These are phyloP conservation scores for Euryodendron excelsum DNA, from an alignment of 148 eudicot species.

Conservation along the genomic window DNA sequence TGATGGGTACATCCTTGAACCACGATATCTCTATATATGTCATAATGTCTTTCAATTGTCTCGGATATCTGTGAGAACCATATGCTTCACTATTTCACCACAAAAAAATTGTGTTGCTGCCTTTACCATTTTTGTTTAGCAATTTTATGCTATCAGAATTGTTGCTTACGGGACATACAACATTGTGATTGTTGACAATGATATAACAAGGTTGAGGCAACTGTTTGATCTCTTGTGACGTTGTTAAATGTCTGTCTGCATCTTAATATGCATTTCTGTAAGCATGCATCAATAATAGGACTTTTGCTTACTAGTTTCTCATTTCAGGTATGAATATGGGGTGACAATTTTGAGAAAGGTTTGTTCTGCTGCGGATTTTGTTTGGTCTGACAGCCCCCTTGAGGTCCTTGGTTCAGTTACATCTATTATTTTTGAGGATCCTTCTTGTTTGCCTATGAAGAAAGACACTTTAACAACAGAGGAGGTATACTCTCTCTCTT, in stretches of 20 bases:
- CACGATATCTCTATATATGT: neutral
- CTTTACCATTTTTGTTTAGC: neutral
- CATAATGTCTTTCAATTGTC: neutral
- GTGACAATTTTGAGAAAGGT: conserved; percentile 62
- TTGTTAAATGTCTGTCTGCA: neutral
- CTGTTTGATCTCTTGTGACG: neutral
- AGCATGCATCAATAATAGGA: neutral
- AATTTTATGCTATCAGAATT: neutral
- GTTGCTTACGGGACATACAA: neutral
- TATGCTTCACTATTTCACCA: neutral
- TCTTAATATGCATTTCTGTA: neutral
- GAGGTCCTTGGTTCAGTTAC: conserved; percentile 78
- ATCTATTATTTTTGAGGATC: conserved; percentile 62
- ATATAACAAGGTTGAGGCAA: neutral
- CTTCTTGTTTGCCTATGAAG: conserved; percentile 54
- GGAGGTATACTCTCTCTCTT: conserved; percentile 59
- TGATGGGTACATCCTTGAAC: conserved; percentile 58
- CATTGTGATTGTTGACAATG: neutral
- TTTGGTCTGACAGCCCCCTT: conserved; percentile 68
- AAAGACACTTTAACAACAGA: conserved; percentile 71
- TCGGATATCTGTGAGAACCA: neutral
- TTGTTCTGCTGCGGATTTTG: conserved; percentile 72
- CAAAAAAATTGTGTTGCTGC: neutral
- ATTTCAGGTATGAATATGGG: conserved; percentile 71
- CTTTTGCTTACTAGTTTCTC: conserved; percentile 6